Base-by-base conservation (phyloP, 352 stramenopile genomes). In the Phytophthora citricola region DNA sequence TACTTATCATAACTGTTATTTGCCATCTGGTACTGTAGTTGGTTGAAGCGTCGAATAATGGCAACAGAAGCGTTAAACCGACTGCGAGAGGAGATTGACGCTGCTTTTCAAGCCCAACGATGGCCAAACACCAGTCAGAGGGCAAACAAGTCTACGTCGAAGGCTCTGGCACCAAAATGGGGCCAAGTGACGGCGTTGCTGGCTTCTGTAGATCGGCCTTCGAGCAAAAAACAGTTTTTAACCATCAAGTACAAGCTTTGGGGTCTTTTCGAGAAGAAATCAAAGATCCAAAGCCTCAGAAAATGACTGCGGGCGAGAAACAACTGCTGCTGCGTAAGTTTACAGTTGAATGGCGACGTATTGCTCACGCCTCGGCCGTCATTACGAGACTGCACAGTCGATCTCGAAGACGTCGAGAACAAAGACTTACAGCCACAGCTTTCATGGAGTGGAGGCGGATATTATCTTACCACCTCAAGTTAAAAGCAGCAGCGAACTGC, bases 181-280 rank as follows among this genome's bases (percentile, higher is more conserved):
- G 62, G 53, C 8, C 22, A 69, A 66, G 63, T 75, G 40, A 75
- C 68, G 46, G 34, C 51, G 52, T 34, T 75, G 20, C 43, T 75
- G 63, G 68, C 68, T 34, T 75, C 68, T 32, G 57, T 69, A 50
- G 62, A n/a, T 51, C 45, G 27, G 1, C 32, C 39, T 9, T 7
- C 36, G 24, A n/a, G 3, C 14, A 24, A 66, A 60, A 52, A 15
- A 1, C 36, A 38, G 32, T 1, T 58, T 17, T 17, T 44, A 38
- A 20, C 9, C 14, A 36, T n/a, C 22, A 9, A 6, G n/a, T 12
- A 29, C 46, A 36, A 14, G 14, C 24, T 61, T 60, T 24, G 10
- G 3, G 9, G 8, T 4, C 29, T 57, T 26, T 57, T n/a, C 46
- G 15, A 26, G 29, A 7, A 15, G 2, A 26, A 17, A 15, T 4